Conservation (phyloP, 257 asterid genomes). For the Craterostigma plantagineum region DNA sequence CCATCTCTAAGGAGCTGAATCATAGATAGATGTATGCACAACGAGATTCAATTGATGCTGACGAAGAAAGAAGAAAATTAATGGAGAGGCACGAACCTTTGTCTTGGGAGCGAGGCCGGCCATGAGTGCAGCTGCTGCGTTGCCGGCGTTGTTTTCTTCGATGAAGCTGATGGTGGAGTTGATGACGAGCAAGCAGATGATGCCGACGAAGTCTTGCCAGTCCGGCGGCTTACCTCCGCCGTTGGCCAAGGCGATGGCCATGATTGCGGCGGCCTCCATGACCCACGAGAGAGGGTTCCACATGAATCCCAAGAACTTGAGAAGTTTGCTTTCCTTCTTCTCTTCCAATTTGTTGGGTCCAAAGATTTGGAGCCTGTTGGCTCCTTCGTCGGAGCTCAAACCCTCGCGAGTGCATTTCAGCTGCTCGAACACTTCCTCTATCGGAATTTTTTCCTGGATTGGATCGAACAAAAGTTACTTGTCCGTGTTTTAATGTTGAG, state of each 20-base stretch:
- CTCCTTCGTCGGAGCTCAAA: conserved; percentile 48
- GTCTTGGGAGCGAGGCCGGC: conserved; percentile 29
- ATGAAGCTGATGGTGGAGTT: conserved; percentile 30
- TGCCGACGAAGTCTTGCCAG: conserved; percentile 90
- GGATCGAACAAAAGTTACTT: no score
- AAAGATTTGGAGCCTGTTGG: conserved; percentile 43
- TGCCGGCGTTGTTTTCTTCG: conserved; percentile 32
- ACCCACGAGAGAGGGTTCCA: conserved; percentile 99
- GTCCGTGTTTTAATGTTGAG: not conserved
- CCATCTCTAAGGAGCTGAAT: conserved; percentile 67
- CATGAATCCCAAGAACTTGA: conserved; percentile 83
- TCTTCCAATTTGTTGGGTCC: conserved; percentile 92
- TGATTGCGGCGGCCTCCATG: conserved; percentile 88
- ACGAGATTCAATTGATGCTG: no score
- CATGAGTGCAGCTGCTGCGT: conserved; percentile 28
- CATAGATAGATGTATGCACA: no score
- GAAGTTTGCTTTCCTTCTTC: conserved; percentile 74
- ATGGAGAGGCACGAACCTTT: conserved; percentile 10
- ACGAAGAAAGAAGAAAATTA: no score
- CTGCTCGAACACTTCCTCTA: conserved; percentile 69
- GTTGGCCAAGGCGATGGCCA: conserved; percentile 83
- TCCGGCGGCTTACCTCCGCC: conserved; percentile 72
- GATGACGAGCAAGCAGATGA: conserved; percentile 21
- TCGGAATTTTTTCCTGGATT: conserved; percentile 64
- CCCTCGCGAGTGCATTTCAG: conserved; percentile 63